A percentile compares a stretch with the other conserved stretches of the same genome.
Evolutionary conservation across 2,329 filamentous ascomycete species (phyloP).

Genomic region (Hawksworthiomyces lignivorus): DNA sequence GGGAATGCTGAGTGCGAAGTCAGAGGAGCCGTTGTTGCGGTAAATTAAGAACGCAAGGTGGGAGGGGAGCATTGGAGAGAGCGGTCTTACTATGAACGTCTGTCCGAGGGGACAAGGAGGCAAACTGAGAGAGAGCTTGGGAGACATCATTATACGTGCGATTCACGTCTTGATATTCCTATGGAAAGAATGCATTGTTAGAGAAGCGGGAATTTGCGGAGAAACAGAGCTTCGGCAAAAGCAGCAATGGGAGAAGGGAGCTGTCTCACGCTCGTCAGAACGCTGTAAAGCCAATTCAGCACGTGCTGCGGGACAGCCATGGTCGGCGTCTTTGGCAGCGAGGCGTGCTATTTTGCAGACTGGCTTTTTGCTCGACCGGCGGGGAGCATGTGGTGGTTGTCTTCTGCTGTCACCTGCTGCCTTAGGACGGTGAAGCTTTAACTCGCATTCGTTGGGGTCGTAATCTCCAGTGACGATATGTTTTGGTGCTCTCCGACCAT

Average conservation of each 20-base stretch:
- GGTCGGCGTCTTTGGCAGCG: too few relatives aligned
- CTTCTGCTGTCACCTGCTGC: too few relatives aligned
- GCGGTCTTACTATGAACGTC: conserved; percentile 78
- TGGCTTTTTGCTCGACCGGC: too few relatives aligned
- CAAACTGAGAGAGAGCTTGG: conserved; percentile 69
- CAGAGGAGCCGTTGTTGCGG: background rate
- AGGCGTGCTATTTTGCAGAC: too few relatives aligned
- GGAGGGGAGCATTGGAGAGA: too few relatives aligned
- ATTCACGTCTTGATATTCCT: conserved; percentile 93
- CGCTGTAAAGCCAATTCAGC: conserved; percentile 90
- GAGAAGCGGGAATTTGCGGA: too few relatives aligned
- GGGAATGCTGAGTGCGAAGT: conserved; percentile 61
- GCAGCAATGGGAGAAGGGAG: background rate
- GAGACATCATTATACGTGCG: conserved; percentile 89
- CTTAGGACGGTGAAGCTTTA: too few relatives aligned
- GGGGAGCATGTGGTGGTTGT: too few relatives aligned
- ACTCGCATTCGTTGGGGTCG: too few relatives aligned
- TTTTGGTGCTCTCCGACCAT: too few relatives aligned
- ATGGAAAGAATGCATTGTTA: conserved; percentile 12
- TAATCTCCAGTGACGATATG: too few relatives aligned
- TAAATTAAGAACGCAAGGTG: too few relatives aligned
- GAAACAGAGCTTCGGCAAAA: background rate
- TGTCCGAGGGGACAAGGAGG: conserved; percentile 75
- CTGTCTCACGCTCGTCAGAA: conserved; percentile 62
- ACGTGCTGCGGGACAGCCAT: conserved; percentile 81